Base-by-base conservation (phyloP, 805 yeast species). In the Monosporozyma unispora region DNA sequence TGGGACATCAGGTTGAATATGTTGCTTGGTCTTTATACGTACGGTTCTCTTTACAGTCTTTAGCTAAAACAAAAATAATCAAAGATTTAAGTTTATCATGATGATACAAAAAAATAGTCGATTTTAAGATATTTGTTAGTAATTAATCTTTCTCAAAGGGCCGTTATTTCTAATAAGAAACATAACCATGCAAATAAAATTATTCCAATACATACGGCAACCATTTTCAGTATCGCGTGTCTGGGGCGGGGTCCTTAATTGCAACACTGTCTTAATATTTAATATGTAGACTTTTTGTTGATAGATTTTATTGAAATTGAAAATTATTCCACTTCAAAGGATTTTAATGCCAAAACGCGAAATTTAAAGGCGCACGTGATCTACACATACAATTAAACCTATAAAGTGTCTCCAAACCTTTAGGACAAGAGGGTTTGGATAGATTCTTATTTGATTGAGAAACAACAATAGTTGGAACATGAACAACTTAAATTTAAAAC, bases 1-100 rank as follows among this genome's bases (percentile, higher is more conserved):
- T 10, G 95, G 87, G 21, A 82, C 82, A 61, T 85, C 96, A 50
- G 82, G 81, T 52, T 88, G 71, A 54, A 93, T 77, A 61, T 82
- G 84, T 70, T 91, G 97, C 53, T 79, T 81, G 22, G 97, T 91
- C 49, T 88, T 84, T 59, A 90, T 79, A 68, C 96, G 82, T 52
- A 90, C 79, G 19, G 91, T 87, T 74, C 97, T 81, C 70, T 87
- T 84, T 29, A 85, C 85, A 77, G 61, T 59, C 68, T 64, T 48
- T 16, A 19, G 25, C 31, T 16, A 10, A 38, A 38, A 16, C 3
- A 5, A n/a, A n/a, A n/a, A 25, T 25, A 25, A 5, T 25, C 8
- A 25, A 25, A 25, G 27, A 25, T 25, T 25, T 8, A 25, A 25
- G n/a, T 25, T 25, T 25, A 25, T 25, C 8, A 25, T 25, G 7